Evolutionary conservation across 129 eudicot genomes (phyloP), one percentile per base, ranked within the genome.

Genomic region (Silybum marianum): DNA sequence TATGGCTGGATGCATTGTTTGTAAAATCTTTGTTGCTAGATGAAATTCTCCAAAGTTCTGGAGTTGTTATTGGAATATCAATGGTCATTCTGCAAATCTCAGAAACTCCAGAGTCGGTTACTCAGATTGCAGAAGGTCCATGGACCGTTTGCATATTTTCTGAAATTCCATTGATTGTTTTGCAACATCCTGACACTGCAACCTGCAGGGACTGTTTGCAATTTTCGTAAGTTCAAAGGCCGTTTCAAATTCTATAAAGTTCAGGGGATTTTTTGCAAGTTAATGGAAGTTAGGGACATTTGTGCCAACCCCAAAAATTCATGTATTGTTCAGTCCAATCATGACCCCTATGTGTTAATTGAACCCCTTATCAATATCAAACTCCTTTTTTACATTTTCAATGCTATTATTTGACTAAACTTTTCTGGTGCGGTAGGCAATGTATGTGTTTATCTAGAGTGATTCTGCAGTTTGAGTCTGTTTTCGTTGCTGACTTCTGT

Each of bases 71-170:
- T 60, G 65, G 8, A 22, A 44, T 73, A 23, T 9, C 65, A 58
- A 28, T 9, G 26, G 42, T 48, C 44, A 28, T 26, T 54, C 69
- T 2, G 23, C 79, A 75, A 54, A 74, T 54, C 78, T 74, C 68
- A 28, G 42, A 74, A 74, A 44, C 38, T 14, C 67, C 22, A 73
- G 19, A 48, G 32, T 73, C 21, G 46, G 60, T 73, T 73, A 19
- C 42, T 26, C 32, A 6, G 18, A 72, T 38, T 72, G 18, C 76
- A 38, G 58, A 44, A 21, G 38, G 21, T 73, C 34, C 58, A 14
- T 34, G 25, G 39, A 74, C 78, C 7, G 65, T 46, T 74, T 46
- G 78, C 23, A 26, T 51, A 30, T 46, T 75, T 51, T 25, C 69
- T 12, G 4, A 25, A 58, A 75, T 75, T 74, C 13, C 78, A 48